Percentiles rank a stretch among this genome's conserved stretches.
phyloP scores from a whole-genome alignment of 148 eudicot genomes.

The Chenopodium album region DNA sequence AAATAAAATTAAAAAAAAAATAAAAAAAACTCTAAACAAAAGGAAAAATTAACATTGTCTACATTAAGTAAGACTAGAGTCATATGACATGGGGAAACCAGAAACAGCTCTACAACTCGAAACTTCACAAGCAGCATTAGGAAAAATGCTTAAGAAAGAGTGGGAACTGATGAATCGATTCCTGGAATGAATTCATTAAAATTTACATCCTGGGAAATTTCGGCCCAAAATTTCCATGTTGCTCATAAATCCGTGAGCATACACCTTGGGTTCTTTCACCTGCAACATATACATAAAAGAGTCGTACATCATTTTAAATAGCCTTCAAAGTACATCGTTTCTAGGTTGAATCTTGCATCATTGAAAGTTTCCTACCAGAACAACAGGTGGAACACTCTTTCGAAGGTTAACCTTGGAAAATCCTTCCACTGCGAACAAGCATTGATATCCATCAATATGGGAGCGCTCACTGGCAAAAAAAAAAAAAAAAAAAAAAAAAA shows the following conservation, averaged over 20 bases:
- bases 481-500: background rate
- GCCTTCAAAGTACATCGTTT: background rate
- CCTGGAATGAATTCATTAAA: background rate
- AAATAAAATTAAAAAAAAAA: no score
- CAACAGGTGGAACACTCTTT: constrained; percentile 60
- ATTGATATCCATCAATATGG: constrained; percentile 56
- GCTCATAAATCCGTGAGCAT: constrained; percentile 47
- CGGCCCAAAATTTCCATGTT: constrained; percentile 35
- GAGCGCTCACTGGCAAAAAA: constrained; percentile 49
- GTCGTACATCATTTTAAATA: background rate
- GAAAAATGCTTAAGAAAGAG: background rate
- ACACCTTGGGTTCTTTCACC: constrained; percentile 76
- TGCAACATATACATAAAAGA: constrained; percentile 27
- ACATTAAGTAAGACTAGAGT: background rate
- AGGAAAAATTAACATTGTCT: no score
- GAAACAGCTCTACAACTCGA: background rate
- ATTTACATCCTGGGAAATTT: constrained; percentile 66
- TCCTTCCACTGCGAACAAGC: constrained; percentile 59
- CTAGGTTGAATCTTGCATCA: background rate
- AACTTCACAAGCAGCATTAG: background rate
- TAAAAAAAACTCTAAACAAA: no score
- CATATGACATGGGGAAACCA: background rate
- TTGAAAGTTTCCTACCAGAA: constrained; percentile 43
- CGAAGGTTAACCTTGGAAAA: constrained; percentile 51
- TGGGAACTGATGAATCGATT: background rate